phyloP scores from a whole-genome alignment of 805 yeast genomes.

The Nakazawaea siamensis region DNA sequence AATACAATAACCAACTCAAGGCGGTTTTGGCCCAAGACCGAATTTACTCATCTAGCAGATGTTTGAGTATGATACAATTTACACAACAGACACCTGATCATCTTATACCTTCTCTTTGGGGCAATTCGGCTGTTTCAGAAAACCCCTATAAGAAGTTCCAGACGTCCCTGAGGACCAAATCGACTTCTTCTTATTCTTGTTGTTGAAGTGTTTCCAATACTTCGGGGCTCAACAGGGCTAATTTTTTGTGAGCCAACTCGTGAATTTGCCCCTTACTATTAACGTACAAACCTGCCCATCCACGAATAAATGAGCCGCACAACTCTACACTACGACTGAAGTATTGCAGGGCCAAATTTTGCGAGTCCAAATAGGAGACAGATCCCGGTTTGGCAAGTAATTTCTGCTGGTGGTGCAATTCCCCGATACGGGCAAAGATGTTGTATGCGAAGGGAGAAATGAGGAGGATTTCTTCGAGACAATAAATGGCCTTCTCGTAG shows the following conservation, averaged over 20 bases:
- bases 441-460: slow-evolving; percentile 64
- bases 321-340: slow-evolving; percentile 71
- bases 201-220: too few relatives aligned
- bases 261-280: neutral
- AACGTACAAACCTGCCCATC: slow-evolving; percentile 61
- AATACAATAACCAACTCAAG: slow-evolving; percentile 44
- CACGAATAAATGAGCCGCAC: slow-evolving; percentile 56
- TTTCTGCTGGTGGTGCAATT: slow-evolving; percentile 21
- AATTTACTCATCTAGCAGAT: slow-evolving; percentile 57
- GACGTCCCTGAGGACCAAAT: slow-evolving; percentile 1
- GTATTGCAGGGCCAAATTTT: slow-evolving; percentile 28
- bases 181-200: too few relatives aligned
- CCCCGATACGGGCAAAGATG: slow-evolving; percentile 58
- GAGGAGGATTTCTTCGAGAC: slow-evolving; percentile 63
- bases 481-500: slow-evolving; percentile 56
- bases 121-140: slow-evolving; percentile 23
- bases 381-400: neutral
- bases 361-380: slow-evolving; percentile 1
- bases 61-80: slow-evolving; percentile 35
- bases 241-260: neutral
- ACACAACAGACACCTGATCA: slow-evolving; percentile 37
- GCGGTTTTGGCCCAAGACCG: slow-evolving; percentile 46
- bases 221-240: neutral
- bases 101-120: slow-evolving; percentile 38
- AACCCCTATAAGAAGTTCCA: slow-evolving; percentile 22